Percentiles rank a stretch among this genome's conserved stretches.
phyloP scores from a whole-genome alignment of 345 rosid species.

The Salix dunnii region DNA sequence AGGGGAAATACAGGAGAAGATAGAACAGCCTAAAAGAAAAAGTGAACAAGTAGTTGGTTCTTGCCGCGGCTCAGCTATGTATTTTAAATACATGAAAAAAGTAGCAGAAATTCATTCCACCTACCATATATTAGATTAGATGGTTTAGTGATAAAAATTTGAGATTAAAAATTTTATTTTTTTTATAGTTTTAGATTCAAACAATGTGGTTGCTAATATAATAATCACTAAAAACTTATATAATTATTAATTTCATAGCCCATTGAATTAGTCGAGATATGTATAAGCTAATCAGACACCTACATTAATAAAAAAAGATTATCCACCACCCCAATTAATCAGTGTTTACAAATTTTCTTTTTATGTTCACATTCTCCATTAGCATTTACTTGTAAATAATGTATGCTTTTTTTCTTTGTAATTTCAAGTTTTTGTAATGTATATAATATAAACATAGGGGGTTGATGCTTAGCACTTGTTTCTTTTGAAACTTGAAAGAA shows the following conservation, averaged over 20 bases:
- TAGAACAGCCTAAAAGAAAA: not conserved
- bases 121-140: not conserved
- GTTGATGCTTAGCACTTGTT: not conserved
- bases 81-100: not conserved
- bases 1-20: not conserved
- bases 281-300: rapidly evolving
- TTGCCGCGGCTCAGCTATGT: not conserved
- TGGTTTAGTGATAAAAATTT: too few relatives aligned
- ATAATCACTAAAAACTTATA: rapidly evolving
- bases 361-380: not conserved
- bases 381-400: too few relatives aligned
- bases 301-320: too few relatives aligned
- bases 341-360: not conserved
- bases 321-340: conserved; percentile 7
- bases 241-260: too few relatives aligned
- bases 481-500: not conserved
- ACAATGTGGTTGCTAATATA: too few relatives aligned
- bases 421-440: too few relatives aligned
- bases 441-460: not conserved
- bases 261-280: too few relatives aligned
- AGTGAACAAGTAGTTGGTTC: not conserved
- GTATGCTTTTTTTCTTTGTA: not conserved
- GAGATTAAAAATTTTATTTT: too few relatives aligned
- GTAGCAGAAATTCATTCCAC: conserved; percentile 9
- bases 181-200: too few relatives aligned